phyloP scores from a whole-genome alignment of 768 basidiomycete species.

The Pleurotus tuber-regium region DNA sequence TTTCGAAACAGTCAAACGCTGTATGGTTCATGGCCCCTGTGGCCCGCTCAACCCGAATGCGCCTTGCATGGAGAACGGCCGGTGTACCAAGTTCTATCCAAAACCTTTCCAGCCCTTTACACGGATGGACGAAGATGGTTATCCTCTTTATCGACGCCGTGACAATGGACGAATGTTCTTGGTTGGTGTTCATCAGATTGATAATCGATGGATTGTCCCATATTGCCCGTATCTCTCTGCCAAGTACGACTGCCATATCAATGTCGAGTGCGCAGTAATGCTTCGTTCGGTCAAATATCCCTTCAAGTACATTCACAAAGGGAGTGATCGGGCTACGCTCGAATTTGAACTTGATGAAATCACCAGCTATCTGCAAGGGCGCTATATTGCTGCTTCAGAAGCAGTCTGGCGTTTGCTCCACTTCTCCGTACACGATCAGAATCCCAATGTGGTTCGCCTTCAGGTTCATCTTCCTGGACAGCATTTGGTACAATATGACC shows the following conservation, averaged over 20 bases:
- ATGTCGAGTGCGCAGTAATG: conserved; percentile 40
- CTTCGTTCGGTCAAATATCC: conserved; percentile 42
- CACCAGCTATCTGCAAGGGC: conserved; percentile 28
- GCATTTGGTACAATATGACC: conserved; percentile 23
- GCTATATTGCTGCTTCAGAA: conserved; percentile 35
- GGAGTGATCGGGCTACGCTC: conserved; percentile 37
- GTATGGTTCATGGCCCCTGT: conserved; percentile 52
- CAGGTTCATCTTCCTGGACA: conserved; percentile 28
- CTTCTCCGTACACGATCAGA: conserved; percentile 26
- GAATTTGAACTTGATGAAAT: conserved; percentile 34
- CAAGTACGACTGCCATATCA: conserved; percentile 46
- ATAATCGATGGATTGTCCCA: conserved; percentile 43
- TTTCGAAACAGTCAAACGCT: conserved; percentile 33
- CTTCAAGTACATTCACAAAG: conserved; percentile 51
- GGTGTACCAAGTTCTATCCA: conserved; percentile 44
- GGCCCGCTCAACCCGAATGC: conserved; percentile 28
- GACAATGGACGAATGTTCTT: conserved; percentile 30
- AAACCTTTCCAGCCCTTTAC: conserved; percentile 35
- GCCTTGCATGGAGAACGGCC: conserved; percentile 39
- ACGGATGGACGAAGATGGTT: conserved; percentile 34
- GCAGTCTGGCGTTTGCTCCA: conserved; percentile 28
- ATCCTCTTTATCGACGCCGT: conserved; percentile 33
- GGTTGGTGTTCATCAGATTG: conserved; percentile 18
- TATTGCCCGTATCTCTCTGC: conserved; percentile 33
- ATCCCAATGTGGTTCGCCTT: conserved; percentile 29